These are phyloP conservation scores for Blastocystis sp. DNA, from an alignment of 352 stramenopile genomes.

Conservation along the genomic window DNA sequence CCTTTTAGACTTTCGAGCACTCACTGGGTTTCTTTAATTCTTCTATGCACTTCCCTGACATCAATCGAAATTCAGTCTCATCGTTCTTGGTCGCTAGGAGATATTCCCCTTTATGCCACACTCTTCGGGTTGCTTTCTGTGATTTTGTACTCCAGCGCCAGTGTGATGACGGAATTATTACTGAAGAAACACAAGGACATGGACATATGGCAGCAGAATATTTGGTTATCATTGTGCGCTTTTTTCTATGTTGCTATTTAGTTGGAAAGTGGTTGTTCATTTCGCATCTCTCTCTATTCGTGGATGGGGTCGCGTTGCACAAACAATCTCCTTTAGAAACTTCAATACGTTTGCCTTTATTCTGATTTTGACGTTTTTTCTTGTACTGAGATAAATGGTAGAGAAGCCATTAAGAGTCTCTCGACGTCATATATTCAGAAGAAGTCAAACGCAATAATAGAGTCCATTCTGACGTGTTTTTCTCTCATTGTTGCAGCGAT, in stretches of 20 bases:
- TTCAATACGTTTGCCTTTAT: slow-evolving; percentile 1
- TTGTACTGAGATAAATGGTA: not conserved
- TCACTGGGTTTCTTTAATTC: not conserved
- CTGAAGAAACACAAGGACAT: not conserved
- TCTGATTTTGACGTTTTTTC: not conserved
- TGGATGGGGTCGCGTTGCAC: not conserved
- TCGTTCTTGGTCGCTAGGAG: not conserved
- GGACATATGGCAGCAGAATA: not conserved
- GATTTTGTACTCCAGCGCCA: not conserved
- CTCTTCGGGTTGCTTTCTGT: not conserved
- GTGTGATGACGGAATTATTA: not conserved
- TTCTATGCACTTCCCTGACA: slow-evolving; percentile 5
- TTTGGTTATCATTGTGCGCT: not conserved
- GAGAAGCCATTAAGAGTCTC: not conserved
- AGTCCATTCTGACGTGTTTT: slow-evolving; percentile 2
- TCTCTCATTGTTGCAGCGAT: slow-evolving; percentile 18
- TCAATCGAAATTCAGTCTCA: not conserved
- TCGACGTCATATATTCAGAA: slow-evolving; percentile 7
- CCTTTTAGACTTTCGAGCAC: not conserved
- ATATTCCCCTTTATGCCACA: not conserved
- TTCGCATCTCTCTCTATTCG: not conserved
- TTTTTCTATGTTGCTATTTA: not conserved
- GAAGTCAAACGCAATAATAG: not conserved
- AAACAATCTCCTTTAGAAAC: slow-evolving; percentile 6
- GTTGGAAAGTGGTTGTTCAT: not conserved